Evolutionary conservation across 169 alveolate species (phyloP).

Genomic region (Fabrea salina): DNA sequence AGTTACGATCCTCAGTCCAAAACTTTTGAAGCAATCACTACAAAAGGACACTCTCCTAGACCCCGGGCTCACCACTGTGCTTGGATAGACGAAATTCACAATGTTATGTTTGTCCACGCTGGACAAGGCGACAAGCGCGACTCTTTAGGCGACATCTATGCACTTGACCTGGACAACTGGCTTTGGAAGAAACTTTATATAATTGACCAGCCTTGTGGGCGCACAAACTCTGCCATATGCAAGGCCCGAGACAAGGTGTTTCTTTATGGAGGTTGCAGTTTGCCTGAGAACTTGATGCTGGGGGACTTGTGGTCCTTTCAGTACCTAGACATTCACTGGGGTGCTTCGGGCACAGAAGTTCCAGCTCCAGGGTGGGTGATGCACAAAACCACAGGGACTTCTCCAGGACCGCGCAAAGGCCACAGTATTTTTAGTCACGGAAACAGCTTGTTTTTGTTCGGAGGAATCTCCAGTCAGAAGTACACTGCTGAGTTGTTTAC

Average conservation of each 20-base stretch:
- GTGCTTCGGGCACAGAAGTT: conserved; percentile 24
- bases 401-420: conserved; percentile 34
- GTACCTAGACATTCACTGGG: conserved; percentile 5
- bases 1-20: conserved; percentile 18
- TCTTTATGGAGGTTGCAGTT: conserved; percentile 28
- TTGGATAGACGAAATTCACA: conserved; percentile 23
- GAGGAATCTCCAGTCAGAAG: conserved; percentile 2
- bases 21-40: not conserved
- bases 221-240: conserved; percentile 19
- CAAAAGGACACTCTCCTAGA: conserved; percentile 23
- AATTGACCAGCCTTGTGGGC: conserved; percentile 21
- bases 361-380: conserved; percentile 13
- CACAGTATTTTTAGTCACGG: not conserved
- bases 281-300: conserved; percentile 28
- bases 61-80: conserved; percentile 15
- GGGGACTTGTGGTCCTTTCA: conserved; percentile 24
- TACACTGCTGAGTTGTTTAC: conserved; percentile 7
- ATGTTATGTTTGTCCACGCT: conserved; percentile 18
- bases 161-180: conserved; percentile 17
- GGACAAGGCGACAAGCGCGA: conserved; percentile 30
- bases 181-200: conserved; percentile 30
- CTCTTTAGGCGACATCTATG: conserved; percentile 19
- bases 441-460: not conserved
- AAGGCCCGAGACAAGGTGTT: not conserved
- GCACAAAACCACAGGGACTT: conserved; percentile 22